Base-by-base conservation (phyloP, 106 monocot genomes). In the Dioscorea zingiberensis region DNA sequence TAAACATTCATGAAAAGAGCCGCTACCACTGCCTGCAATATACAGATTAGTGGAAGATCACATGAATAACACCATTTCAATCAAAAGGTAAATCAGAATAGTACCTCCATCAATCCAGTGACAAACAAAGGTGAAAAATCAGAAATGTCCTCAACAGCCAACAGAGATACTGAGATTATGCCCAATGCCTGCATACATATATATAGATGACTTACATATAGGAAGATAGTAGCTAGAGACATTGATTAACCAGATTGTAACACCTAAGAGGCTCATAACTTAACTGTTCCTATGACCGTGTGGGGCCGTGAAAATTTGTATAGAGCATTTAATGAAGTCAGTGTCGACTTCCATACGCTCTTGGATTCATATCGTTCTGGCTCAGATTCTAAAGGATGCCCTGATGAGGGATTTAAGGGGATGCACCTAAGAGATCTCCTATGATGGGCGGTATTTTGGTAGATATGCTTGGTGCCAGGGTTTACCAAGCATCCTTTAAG, bases 1-100 rank as follows among this genome's bases (percentile, higher is more conserved):
- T 99, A 99, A 56, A 99, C 63, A 70, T 99, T 99, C 98, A 99
- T 93, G 74, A 93, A 93, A 74, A 93, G 80, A 63, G 98, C 86
- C 63, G 98, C 80, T 29, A 87, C 73, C 73, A 99, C 48, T 58
- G 93, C 97, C 97, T 97, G 77, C 29, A 70, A 49, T 26, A 55
- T 21, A 60, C 38, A 38, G 38, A 38, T 10, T 6, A 38, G 38
- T 8, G 10, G 4, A 38, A 38, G 4, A 38, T 38, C 6, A 38
- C 6, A 38, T 38, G 10, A 6, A 38, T 38, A 38, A 38, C 10
- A 38, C 38, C 1, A 10, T 6, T 38, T 38, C 6, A 38, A 38
- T 1, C 10, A 38, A 38, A 6, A 38, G 38, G 10, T 38, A 38
- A 72, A 21, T 3, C 21, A 69, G 4, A 67, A 2, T 64, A 44